Evolutionary conservation across 495 filamentous ascomycete genomes (phyloP).

Genomic region (Cercophora sp.): DNA sequence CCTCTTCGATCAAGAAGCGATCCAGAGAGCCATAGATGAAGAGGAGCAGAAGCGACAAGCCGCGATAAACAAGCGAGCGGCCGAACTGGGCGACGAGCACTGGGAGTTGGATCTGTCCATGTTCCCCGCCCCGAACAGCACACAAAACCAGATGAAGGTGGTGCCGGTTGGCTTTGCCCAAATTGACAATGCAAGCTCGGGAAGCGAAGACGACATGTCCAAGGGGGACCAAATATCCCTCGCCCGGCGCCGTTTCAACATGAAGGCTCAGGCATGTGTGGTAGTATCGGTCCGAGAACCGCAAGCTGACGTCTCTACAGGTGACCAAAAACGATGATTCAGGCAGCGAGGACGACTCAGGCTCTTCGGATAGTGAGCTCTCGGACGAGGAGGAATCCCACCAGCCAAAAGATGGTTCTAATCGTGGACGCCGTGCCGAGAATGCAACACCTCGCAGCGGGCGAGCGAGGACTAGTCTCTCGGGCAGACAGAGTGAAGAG

Average conservation of each 20-base stretch:
- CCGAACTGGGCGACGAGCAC: constrained; percentile 75
- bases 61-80: constrained; percentile 66
- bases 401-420: too few species aligned
- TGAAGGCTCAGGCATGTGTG: too few species aligned
- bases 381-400: too few species aligned
- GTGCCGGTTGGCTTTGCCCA: constrained; percentile 48
- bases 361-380: too few species aligned
- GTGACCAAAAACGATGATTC: too few species aligned
- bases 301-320: too few species aligned
- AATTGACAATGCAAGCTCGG: constrained; percentile 32
- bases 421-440: too few species aligned
- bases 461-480: constrained; percentile 19
- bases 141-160: constrained; percentile 35
- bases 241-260: constrained; percentile 37
- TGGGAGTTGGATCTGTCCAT: constrained; percentile 65
- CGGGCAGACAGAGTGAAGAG: constrained; percentile 34
- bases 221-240: constrained; percentile 4
- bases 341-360: too few species aligned
- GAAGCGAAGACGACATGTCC: constrained; percentile 13
- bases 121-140: constrained; percentile 12
- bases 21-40: constrained; percentile 66
- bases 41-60: constrained; percentile 72
- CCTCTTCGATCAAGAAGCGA: constrained; percentile 44
- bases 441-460: neutral
- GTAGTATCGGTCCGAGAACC: too few species aligned